Evolutionary conservation across 768 basidiomycete genomes (phyloP).

Genomic region (Coprinopsis cinerea): DNA sequence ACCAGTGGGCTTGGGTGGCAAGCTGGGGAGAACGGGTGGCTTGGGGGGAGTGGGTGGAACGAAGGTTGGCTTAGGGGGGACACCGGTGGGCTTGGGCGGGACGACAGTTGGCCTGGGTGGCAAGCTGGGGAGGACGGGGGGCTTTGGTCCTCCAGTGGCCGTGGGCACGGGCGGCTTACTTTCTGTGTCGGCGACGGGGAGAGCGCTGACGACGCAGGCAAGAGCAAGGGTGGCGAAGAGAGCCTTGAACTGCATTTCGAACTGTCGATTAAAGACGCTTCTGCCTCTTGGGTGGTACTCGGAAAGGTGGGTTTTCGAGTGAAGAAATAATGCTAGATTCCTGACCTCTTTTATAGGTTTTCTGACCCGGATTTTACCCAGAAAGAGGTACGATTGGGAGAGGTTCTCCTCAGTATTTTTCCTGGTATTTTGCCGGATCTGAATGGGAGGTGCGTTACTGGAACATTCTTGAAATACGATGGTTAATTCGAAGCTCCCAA

Average conservation of each 20-base stretch:
- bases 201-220: background rate
- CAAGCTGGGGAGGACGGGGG: background rate
- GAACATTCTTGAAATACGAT: too few relatives aligned
- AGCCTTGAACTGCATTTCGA: constrained; percentile 2
- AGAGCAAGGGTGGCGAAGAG: background rate
- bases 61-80: background rate
- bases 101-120: background rate
- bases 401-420: background rate
- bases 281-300: background rate
- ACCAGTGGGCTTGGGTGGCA: background rate
- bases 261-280: background rate
- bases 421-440: background rate
- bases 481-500: too few relatives aligned
- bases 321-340: background rate
- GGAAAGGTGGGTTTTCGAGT: constrained; percentile 1
- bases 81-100: background rate
- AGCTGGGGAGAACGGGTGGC: background rate
- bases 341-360: background rate
- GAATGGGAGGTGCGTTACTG: too few relatives aligned
- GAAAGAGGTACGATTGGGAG: background rate
- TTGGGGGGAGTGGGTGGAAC: background rate
- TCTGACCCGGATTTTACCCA: background rate
- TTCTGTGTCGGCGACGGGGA: background rate
- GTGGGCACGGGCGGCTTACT: background rate
- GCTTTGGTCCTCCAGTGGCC: background rate